Base-by-base conservation (phyloP, 805 yeast species). In the Candida adriatica region DNA sequence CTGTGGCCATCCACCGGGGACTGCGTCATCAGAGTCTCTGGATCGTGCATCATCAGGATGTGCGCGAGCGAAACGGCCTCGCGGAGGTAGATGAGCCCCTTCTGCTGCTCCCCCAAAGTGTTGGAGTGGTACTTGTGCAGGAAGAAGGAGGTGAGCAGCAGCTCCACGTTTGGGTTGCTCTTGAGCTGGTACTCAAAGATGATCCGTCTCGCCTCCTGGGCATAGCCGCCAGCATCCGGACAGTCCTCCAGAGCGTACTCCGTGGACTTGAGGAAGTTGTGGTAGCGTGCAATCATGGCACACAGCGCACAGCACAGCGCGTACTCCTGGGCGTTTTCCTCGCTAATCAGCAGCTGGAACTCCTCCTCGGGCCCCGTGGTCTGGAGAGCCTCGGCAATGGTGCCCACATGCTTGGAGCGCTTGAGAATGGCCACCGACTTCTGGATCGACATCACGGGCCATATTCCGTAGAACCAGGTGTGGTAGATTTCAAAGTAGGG, bases 401-500 rank as follows among this genome's bases (percentile, higher is more conserved):
- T 27, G 8, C 22, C 30, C 13, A 28, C n/a, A 8, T 27, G 25
- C 8, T 11, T 19, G 2, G 28, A 26, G 17, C 26, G 34, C 23
- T 16, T 30, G 16, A 48, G 33, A 16, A 33, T 42, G 6, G 49
- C 34, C 4, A 41, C 38, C 11, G 42, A 21, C 2, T 31, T 27
- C 8, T 42, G 29, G 8, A 43, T 43, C 2, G 49, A 39, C 16
- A 46, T 28, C 5, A 48, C 47, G 3, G 52, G 52, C 51, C 51
- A 48, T 17, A 44, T 39, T 3, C 51, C 46, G 30, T 48, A 48
- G 33, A 42, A 48, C 51, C 53, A 48, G 8, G 45, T 46, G 21
- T 48, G 52, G 26, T 46, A 46, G 16, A 46, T 34, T 29, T 46
- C 46, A 11, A 48, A 28, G 27, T 39, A 45, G 1, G 51, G 49